These are phyloP conservation scores for Coemansia sp. DNA, from an alignment of 192 early-diverging fungal genomes.

Conservation along the genomic window DNA sequence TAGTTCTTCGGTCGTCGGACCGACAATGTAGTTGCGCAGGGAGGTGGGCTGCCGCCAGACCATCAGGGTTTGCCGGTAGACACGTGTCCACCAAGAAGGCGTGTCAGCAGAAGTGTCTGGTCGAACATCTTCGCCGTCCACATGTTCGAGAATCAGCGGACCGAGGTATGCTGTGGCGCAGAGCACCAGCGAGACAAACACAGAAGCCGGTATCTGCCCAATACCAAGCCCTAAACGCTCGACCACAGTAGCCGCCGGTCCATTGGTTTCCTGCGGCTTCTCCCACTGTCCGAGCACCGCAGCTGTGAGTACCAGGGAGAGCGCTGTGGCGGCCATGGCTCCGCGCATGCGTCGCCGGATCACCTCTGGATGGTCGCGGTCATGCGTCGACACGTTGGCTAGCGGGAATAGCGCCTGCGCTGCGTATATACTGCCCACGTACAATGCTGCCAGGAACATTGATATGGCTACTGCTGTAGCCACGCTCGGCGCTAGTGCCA, in stretches of 20 bases:
- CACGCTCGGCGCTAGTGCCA: conserved; percentile 3
- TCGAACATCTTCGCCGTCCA: conserved; percentile 25
- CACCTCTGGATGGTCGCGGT: conserved; percentile 38
- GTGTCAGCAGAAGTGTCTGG: neutral
- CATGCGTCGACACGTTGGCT: conserved; percentile 10
- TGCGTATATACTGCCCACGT: conserved; percentile 29
- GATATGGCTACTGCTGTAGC: conserved; percentile 16
- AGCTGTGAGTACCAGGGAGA: conserved; percentile 14
- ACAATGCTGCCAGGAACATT: conserved; percentile 16
- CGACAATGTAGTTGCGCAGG: conserved; percentile 33
- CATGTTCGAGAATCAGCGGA: conserved; percentile 23
- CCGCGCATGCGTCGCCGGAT: conserved; percentile 31
- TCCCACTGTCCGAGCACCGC: conserved; percentile 9
- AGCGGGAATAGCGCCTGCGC: conserved; percentile 14
- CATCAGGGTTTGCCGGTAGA: no score
- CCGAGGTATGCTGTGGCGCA: conserved; percentile 25
- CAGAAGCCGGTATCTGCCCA: conserved; percentile 6
- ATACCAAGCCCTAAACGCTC: conserved; percentile 17
- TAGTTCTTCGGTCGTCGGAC: conserved; percentile 39
- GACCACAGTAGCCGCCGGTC: neutral
- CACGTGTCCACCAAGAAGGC: no score
- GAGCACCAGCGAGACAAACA: conserved; percentile 17
- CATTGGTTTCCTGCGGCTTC: neutral
- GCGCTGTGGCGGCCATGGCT: conserved; percentile 4
- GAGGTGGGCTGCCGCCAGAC: conserved; percentile 2